Evolutionary conservation across 1,139 yeast species (phyloP).

Genomic region (Meyerozyma elateridarum): DNA sequence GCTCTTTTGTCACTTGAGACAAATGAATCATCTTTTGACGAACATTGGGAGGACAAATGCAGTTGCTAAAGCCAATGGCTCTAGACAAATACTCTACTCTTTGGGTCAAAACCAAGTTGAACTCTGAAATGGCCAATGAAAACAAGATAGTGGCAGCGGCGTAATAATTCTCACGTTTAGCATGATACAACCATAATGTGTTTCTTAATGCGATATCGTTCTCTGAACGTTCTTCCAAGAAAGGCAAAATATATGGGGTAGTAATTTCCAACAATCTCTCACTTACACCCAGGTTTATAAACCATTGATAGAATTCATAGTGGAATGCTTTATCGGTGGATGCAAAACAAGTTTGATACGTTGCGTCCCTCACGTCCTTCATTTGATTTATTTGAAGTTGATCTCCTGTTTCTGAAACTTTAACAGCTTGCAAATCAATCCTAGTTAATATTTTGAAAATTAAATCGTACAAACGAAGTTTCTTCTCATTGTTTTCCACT

Average conservation of each 20-base stretch:
- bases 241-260: conserved; percentile 75
- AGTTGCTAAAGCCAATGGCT: conserved; percentile 89
- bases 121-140: conserved; percentile 69
- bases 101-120: conserved; percentile 60
- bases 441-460: conserved; percentile 70
- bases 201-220: conserved; percentile 72
- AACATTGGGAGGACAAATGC: conserved; percentile 73
- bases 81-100: conserved; percentile 87
- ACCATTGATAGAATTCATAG: conserved; percentile 90
- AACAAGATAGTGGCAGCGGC: conserved; percentile 82
- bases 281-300: conserved; percentile 69
- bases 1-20: conserved; percentile 67
- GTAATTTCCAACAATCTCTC: conserved; percentile 74
- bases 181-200: conserved; percentile 83
- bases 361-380: conserved; percentile 59
- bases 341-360: conserved; percentile 70
- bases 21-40: conserved; percentile 74
- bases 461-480: conserved; percentile 61
- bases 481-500: conserved; percentile 24
- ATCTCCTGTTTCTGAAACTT: conserved; percentile 41
- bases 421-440: conserved; percentile 64
- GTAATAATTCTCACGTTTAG: conserved; percentile 72
- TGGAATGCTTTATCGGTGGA: conserved; percentile 82
- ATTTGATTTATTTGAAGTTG: conserved; percentile 48
- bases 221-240: conserved; percentile 68